A percentile compares a stretch with the other conserved stretches of the same genome.
Conservation (phyloP, 805 yeast genomes). For the Lipomyces sp. region DNA sequence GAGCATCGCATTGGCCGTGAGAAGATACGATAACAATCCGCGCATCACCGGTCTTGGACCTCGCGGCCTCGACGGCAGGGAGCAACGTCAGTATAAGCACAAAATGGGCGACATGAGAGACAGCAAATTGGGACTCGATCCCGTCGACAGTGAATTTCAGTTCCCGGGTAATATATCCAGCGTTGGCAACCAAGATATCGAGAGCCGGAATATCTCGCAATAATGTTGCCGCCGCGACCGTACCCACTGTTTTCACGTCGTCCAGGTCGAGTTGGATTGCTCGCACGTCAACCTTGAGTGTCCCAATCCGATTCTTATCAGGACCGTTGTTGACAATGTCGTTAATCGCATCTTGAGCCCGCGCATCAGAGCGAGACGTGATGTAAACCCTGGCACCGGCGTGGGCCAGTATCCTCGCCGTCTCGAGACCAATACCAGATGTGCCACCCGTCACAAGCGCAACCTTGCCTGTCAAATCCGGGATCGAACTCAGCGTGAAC, state of each 20-base stretch:
- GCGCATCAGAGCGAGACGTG: neutral
- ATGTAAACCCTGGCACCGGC: constrained; percentile 12
- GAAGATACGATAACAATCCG: constrained; percentile 3
- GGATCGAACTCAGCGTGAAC: neutral
- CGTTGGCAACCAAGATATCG: neutral
- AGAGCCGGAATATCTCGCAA: neutral
- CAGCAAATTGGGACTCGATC: constrained; percentile 3
- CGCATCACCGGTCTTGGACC: constrained; percentile 1
- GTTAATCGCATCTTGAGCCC: neutral
- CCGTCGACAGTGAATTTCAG: neutral
- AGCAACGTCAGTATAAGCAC: neutral
- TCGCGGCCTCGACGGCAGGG: neutral
- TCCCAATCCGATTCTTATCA: neutral
- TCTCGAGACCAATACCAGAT: constrained; percentile 22
- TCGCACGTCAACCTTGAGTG: neutral
- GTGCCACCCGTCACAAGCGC: constrained; percentile 24
- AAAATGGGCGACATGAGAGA: neutral
- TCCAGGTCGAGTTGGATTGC: neutral
- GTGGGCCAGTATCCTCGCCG: constrained; percentile 6
- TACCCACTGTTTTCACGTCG: neutral
- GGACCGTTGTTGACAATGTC: neutral
- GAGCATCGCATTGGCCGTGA: constrained; percentile 3
- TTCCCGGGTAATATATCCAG: neutral
- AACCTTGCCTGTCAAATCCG: neutral
- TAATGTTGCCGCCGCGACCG: neutral